phyloP scores from a whole-genome alignment of 2,329 filamentous ascomycete species.

The Pseudogymnoascus sp. region DNA sequence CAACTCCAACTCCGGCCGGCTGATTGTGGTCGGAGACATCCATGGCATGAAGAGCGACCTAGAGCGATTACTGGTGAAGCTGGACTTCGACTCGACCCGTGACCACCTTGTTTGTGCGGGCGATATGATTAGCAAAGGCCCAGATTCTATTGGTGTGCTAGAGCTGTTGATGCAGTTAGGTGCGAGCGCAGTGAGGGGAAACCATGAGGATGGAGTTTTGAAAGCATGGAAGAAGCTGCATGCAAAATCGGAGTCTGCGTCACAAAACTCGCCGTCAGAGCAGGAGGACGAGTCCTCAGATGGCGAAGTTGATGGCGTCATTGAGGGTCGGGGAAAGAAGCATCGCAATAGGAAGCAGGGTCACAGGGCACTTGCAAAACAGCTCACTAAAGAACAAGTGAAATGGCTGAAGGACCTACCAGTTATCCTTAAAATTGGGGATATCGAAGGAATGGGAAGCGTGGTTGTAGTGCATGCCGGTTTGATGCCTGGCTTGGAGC shows the following conservation, averaged over 20 bases:
- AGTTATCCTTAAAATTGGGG: conserved; percentile 68
- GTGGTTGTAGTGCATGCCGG: conserved; percentile 79
- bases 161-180: conserved; percentile 63
- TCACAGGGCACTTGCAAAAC: conserved; percentile 23
- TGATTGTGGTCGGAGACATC: conserved; percentile 84
- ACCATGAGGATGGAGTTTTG: conserved; percentile 86
- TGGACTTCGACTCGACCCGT: conserved; percentile 49
- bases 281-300: conserved; percentile 17
- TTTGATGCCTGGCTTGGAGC: conserved; percentile 63
- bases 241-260: conserved; percentile 18
- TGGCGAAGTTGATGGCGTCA: not conserved
- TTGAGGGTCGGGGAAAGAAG: not conserved
- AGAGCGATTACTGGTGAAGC: conserved; percentile 55
- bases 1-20: conserved; percentile 31
- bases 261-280: conserved; percentile 16
- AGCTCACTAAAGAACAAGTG: conserved; percentile 45
- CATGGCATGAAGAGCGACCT: conserved; percentile 74
- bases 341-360: conserved; percentile 13
- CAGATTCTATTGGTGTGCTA: conserved; percentile 71
- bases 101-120: conserved; percentile 74
- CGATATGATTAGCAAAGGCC: conserved; percentile 79
- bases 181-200: conserved; percentile 79
- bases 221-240: conserved; percentile 44
- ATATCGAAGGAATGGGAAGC: conserved; percentile 49
- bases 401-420: conserved; percentile 64